Base-by-base conservation (phyloP, 768 basidiomycete species). In the Xanthoconium stramineum region DNA sequence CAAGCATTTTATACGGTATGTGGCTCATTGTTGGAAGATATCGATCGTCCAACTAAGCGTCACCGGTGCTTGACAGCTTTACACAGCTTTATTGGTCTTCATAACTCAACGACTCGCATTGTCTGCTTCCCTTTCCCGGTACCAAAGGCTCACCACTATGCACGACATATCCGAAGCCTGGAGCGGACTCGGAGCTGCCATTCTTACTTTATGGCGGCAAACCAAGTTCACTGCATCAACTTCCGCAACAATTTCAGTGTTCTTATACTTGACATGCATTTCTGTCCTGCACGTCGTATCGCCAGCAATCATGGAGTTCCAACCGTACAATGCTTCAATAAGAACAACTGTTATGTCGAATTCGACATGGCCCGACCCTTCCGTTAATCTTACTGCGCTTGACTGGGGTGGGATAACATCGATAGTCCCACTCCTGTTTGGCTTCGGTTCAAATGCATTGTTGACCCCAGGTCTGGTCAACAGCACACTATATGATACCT, bases 1-100 rank as follows among this genome's bases (percentile, higher is more conserved):
- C 52, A 38, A 28, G 44, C 52, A 13, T 53, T 53, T n/a, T 38
- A 53, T 12, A 33, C 50, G 19, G 50, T 52, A 52, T 32, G 29
- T 29, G n/a, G n/a, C n/a, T n/a, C n/a, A n/a, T n/a, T n/a, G n/a
- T n/a, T n/a, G n/a, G n/a, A n/a, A n/a, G n/a, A n/a, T n/a, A n/a
- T n/a, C n/a, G n/a, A n/a, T n/a, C n/a, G n/a, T n/a, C n/a, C n/a
- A n/a, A n/a, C n/a, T n/a, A n/a, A n/a, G n/a, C n/a, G n/a, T n/a
- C n/a, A n/a, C n/a, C n/a, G n/a, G n/a, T n/a, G n/a, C 9, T 7
- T 38, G 11, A 40, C 30, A 47, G 52, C 24, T 52, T 13, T 53
- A 53, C 11, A 53, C 45, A 4, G 37, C 45, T 13, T 6, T 28
- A 2, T 20, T 53, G 1, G 52, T 53, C 29, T 35, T 47, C 19